Conservation (phyloP, 2,329 filamentous ascomycete species). For the Xenosphaeropsis pyriputrescens region DNA sequence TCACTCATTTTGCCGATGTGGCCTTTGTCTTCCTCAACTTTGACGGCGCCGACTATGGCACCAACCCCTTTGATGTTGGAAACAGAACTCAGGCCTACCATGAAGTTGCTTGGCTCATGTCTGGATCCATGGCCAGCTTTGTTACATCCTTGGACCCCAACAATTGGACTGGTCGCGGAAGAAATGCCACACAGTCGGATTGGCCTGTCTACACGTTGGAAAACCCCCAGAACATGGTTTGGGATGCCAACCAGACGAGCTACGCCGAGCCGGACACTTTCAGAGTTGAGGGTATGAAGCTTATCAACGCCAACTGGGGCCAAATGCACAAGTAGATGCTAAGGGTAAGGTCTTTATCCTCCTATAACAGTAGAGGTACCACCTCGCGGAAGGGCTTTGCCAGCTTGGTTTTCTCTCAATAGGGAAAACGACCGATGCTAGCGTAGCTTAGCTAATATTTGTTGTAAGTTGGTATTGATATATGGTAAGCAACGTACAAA, state of each 20-base stretch:
- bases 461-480: too few species aligned
- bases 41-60: constrained; percentile 26
- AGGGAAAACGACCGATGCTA: too few species aligned
- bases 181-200: constrained; percentile 11
- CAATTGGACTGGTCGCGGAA: constrained; percentile 3
- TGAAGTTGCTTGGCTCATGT: constrained; percentile 3
- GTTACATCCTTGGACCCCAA: constrained; percentile 7
- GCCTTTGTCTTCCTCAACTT: constrained; percentile 38
- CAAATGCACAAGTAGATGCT: too few species aligned
- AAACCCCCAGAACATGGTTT: constrained; percentile 23
- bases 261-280: neutral
- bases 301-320: too few species aligned
- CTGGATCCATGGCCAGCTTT: constrained; percentile 5
- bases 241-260: constrained; percentile 19
- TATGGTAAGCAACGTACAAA: too few species aligned
- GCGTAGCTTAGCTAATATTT: too few species aligned
- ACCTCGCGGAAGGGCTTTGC: too few species aligned
- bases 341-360: too few species aligned
- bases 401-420: too few species aligned
- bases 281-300: too few species aligned
- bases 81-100: constrained; percentile 12
- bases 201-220: constrained; percentile 17
- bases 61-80: constrained; percentile 19
- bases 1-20: constrained; percentile 30
- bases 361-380: too few species aligned